Evolutionary conservation across 1,139 yeast species (phyloP).

Genomic region (Yamadazyma diddensiae): DNA sequence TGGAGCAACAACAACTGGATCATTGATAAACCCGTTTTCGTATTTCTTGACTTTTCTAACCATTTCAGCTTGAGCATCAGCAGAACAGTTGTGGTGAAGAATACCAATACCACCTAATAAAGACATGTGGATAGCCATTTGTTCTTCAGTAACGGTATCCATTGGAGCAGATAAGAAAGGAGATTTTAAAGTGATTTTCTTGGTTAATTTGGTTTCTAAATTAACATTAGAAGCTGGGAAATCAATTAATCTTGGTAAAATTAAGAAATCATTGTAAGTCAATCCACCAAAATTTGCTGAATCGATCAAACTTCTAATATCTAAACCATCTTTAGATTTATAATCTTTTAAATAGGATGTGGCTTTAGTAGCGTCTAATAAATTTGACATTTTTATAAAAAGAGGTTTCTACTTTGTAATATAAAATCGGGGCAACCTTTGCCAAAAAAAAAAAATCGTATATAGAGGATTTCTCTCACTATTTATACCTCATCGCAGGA

Average conservation of each 20-base stretch:
- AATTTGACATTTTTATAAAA: constrained; percentile 25
- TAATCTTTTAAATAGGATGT: constrained; percentile 63
- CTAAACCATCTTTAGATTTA: constrained; percentile 78
- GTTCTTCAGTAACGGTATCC: constrained; percentile 98
- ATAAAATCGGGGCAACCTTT: constrained; percentile 31
- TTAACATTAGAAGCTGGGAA: constrained; percentile 78
- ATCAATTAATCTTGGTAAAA: constrained; percentile 91
- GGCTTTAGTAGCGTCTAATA: constrained; percentile 62
- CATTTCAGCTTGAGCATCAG: constrained; percentile 98
- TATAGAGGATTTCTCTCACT: constrained; percentile 5
- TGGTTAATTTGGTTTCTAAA: constrained; percentile 84
- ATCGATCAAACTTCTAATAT: constrained; percentile 83
- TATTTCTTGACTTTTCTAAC: constrained; percentile 93
- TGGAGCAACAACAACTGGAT: constrained; percentile 86
- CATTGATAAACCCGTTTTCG: constrained; percentile 96
- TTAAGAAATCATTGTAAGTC: constrained; percentile 93
- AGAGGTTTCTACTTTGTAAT: constrained; percentile 7
- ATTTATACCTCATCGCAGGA: constrained; percentile 12
- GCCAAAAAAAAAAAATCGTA: constrained; percentile 34
- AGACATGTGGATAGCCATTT: constrained; percentile 99
- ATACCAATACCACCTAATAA: constrained; percentile 98
- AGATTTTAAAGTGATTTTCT: constrained; percentile 83
- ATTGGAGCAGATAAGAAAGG: constrained; percentile 98
- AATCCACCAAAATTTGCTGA: constrained; percentile 90
- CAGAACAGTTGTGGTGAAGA: constrained; percentile 93